Evolutionary conservation across 495 filamentous ascomycete genomes (phyloP).

Genomic region (Poronia punctata): DNA sequence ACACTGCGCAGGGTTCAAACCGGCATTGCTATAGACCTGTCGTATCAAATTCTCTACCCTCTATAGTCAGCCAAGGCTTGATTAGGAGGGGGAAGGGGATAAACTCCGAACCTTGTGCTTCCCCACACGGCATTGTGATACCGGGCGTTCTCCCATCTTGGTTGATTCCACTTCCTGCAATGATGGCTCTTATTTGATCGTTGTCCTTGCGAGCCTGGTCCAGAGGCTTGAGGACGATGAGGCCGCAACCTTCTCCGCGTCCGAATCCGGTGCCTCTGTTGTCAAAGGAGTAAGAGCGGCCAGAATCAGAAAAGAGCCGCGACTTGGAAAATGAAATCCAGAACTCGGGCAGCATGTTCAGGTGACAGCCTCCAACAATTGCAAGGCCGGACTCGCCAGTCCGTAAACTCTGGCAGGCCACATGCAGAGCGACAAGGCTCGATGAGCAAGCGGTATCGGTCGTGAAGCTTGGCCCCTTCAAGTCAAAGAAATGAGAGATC

Average conservation of each 20-base stretch:
- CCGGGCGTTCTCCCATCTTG: constrained; percentile 54
- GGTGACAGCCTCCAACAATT: constrained; percentile 50
- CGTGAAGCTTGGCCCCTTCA: constrained; percentile 57
- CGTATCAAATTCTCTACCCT: constrained; percentile 35
- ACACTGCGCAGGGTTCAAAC: constrained; percentile 33
- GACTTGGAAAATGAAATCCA: constrained; percentile 44
- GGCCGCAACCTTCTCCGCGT: constrained; percentile 55
- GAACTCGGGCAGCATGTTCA: constrained; percentile 52
- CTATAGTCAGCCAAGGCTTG: constrained; percentile 10
- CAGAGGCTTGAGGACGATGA: constrained; percentile 54
- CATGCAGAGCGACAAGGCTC: constrained; percentile 55
- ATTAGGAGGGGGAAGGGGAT: neutral
- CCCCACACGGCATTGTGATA: constrained; percentile 51
- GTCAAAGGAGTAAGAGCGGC: constrained; percentile 55
- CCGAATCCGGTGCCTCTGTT: constrained; percentile 56
- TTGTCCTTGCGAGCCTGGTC: constrained; percentile 49
- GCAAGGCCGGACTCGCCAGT: constrained; percentile 42
- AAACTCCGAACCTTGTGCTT: constrained; percentile 44
- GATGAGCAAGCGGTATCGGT: constrained; percentile 87
- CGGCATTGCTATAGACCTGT: constrained; percentile 36
- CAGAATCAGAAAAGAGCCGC: constrained; percentile 60
- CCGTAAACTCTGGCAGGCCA: constrained; percentile 76
- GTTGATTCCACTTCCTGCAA: constrained; percentile 52
- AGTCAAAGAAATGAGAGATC: constrained; percentile 53
- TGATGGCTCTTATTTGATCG: constrained; percentile 55